Percentiles rank a stretch among this genome's conserved stretches.
phyloP scores from a whole-genome alignment of 805 yeast species.

The Kazachstania africana region DNA sequence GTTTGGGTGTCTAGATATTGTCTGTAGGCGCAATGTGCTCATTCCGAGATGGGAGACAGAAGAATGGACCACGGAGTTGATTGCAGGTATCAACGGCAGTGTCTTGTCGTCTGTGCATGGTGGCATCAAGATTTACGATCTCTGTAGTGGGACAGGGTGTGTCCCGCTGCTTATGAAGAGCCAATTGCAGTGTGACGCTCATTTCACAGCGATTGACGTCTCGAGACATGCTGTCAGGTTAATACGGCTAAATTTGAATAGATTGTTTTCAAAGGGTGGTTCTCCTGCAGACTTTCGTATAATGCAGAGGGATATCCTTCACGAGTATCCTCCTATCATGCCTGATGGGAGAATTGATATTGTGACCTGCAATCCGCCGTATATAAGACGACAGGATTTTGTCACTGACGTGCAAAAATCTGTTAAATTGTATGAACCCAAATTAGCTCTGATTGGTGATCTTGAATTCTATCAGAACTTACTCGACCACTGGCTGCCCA shows the following conservation, averaged over 20 bases:
- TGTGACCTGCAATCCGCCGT: conserved; percentile 85
- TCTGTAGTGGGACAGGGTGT: conserved; percentile 88
- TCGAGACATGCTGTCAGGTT: too few species aligned
- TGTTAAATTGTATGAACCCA: conserved; percentile 66
- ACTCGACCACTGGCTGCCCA: conserved; percentile 32
- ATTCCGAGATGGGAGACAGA: conserved; percentile 96
- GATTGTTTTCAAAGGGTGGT: too few species aligned
- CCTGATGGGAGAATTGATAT: conserved; percentile 30
- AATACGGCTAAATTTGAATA: too few species aligned
- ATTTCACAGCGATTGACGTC: too few species aligned
- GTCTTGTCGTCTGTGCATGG: background rate
- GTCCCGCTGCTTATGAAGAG: conserved; percentile 42
- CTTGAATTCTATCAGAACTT: conserved; percentile 57
- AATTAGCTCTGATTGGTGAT: conserved; percentile 67
- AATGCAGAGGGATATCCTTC: too few species aligned
- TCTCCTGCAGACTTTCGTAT: too few species aligned
- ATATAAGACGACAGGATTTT: conserved; percentile 33
- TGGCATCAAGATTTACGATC: conserved; percentile 51
- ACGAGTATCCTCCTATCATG: background rate
- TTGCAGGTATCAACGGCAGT: background rate
- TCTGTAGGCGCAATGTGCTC: conserved; percentile 53
- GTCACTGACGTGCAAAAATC: conserved; percentile 43
- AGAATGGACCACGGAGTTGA: conserved; percentile 53
- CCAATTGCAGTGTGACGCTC: background rate
- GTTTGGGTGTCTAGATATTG: conserved; percentile 56